Conservation (phyloP, 345 rosid species). For the Linum usitatissimum region DNA sequence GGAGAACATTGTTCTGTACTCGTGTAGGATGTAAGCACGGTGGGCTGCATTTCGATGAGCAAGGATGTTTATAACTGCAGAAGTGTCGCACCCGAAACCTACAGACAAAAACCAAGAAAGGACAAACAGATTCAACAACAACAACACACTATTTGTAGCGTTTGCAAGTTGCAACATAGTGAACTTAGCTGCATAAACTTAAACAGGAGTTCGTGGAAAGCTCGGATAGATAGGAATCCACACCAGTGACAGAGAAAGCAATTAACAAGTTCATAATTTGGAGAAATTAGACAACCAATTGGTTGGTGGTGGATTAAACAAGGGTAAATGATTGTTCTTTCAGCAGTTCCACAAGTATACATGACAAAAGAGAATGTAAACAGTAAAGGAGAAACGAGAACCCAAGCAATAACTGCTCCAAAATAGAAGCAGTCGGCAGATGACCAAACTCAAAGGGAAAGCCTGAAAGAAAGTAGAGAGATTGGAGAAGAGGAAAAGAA, state of each 20-base stretch:
- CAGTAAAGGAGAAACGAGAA: too few relatives aligned
- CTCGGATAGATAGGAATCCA: too few relatives aligned
- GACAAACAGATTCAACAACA: background rate
- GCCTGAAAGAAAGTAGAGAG: background rate
- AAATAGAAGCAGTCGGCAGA: background rate
- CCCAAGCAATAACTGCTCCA: background rate
- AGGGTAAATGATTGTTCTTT: too few relatives aligned
- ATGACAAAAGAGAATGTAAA: background rate
- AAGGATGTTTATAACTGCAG: constrained; percentile 41
- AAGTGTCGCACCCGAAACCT: constrained; percentile 55
- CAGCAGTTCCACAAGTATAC: too few relatives aligned
- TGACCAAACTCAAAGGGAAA: background rate
- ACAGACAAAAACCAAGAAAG: background rate
- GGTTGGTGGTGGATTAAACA: too few relatives aligned
- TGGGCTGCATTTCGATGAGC: constrained; percentile 57
- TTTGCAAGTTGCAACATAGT: too few relatives aligned
- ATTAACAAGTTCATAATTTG: background rate
- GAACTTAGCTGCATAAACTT: too few relatives aligned
- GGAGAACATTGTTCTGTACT: constrained; percentile 37
- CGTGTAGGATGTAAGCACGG: constrained; percentile 43
- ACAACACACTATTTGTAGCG: background rate
- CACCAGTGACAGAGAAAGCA: background rate
- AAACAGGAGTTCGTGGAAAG: background rate
- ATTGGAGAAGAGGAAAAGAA: background rate
- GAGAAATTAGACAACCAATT: background rate